phyloP scores from a whole-genome alignment of 768 basidiomycete species.

The Suillus bovinus region DNA sequence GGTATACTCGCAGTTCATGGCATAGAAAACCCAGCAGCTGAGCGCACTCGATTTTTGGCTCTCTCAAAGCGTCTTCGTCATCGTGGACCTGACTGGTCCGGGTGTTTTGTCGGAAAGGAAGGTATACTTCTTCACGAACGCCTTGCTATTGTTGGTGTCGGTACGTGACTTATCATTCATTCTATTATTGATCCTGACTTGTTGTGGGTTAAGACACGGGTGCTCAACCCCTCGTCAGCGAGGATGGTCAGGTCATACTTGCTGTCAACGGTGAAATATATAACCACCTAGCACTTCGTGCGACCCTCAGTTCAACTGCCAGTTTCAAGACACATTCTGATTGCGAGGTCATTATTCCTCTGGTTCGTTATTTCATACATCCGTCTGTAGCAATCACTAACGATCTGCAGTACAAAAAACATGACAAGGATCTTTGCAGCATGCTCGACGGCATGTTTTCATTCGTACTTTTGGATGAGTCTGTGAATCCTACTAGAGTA shows the following conservation, averaged over 20 bases:
- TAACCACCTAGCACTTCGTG: constrained; percentile 86
- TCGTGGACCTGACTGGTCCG: constrained; percentile 98
- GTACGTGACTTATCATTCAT: constrained; percentile 45
- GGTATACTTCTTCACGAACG: constrained; percentile 92
- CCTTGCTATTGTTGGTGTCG: constrained; percentile 96
- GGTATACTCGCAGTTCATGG: constrained; percentile 90
- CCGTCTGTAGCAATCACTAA: neutral
- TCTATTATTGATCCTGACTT: neutral
- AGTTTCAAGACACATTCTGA: constrained; percentile 98
- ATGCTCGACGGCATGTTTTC: constrained; percentile 99
- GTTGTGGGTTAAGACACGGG: constrained; percentile 70
- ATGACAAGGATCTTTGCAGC: constrained; percentile 73
- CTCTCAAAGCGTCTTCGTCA: constrained; percentile 90
- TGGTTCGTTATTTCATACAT: constrained; percentile 51
- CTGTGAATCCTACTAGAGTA: constrained; percentile 82
- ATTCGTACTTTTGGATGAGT: constrained; percentile 94
- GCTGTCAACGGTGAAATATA: constrained; percentile 99
- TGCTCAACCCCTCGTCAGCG: constrained; percentile 89
- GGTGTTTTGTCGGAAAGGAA: constrained; percentile 84
- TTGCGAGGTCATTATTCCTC: constrained; percentile 93
- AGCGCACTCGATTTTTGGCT: constrained; percentile 76
- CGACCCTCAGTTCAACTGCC: constrained; percentile 58
- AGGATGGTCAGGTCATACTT: constrained; percentile 81
- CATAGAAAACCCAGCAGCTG: constrained; percentile 65
- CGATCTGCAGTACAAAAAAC: constrained; percentile 70